phyloP scores from a whole-genome alignment of 2,329 filamentous ascomycete species.

The Lecanicillium sp. region DNA sequence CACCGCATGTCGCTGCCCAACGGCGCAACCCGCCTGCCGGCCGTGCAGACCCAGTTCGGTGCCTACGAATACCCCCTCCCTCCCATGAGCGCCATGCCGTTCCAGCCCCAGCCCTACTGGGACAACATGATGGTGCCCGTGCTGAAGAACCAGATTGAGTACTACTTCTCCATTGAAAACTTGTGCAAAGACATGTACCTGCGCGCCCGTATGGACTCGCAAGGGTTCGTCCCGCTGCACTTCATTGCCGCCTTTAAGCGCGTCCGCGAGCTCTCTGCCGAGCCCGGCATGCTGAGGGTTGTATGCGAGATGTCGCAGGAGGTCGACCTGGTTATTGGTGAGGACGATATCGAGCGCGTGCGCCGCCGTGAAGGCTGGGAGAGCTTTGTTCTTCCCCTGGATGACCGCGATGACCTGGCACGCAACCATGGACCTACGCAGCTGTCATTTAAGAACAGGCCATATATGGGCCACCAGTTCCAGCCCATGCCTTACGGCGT shows the following conservation, averaged over 20 bases:
- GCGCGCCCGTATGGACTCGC: conserved; percentile 85
- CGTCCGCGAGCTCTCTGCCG: conserved; percentile 38
- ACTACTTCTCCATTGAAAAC: conserved; percentile 96
- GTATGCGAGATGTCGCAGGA: conserved; percentile 65
- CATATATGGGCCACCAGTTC: conserved; percentile 22
- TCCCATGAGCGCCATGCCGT: conserved; percentile 29
- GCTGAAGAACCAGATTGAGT: conserved; percentile 58
- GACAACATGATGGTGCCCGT: conserved; percentile 38
- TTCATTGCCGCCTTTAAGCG: conserved; percentile 84
- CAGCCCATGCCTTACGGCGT: conserved; percentile 23
- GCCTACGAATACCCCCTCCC: conserved; percentile 32
- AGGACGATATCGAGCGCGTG: conserved; percentile 72
- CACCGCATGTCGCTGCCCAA: conserved; percentile 33
- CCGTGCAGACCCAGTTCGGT: conserved; percentile 26
- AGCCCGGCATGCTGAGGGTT: conserved; percentile 65
- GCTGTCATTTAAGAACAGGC: conserved; percentile 26
- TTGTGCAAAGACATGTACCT: conserved; percentile 88
- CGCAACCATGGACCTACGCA: conserved; percentile 60
- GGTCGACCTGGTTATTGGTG: conserved; percentile 67
- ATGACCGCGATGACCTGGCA: conserved; percentile 64
- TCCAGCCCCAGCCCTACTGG: conserved; percentile 39
- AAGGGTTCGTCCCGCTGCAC: conserved; percentile 78
- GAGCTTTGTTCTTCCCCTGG: conserved; percentile 66
- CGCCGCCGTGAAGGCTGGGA: conserved; percentile 71
- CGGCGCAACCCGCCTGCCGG: conserved; percentile 24